These are phyloP conservation scores for Cyclanthera cordifolia DNA, from an alignment of 306 rosid species.

Conservation along the genomic window DNA sequence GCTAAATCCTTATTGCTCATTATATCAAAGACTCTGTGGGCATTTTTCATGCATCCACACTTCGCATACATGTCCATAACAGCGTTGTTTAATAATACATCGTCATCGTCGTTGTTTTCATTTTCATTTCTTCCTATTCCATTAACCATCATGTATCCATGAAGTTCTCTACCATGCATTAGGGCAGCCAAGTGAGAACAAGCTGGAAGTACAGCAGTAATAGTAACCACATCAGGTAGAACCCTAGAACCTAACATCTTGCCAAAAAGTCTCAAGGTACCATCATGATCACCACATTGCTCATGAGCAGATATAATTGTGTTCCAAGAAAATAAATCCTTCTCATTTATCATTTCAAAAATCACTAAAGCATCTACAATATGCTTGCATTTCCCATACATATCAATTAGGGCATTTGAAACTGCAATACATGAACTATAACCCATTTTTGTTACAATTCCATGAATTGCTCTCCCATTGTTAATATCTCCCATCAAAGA, in stretches of 20 bases:
- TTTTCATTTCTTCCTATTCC: constrained; percentile 31
- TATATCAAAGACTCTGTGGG: constrained; percentile 36
- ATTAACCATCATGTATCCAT: constrained; percentile 51
- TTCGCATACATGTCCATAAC: constrained; percentile 81
- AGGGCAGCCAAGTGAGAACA: constrained; percentile 68
- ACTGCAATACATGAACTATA: constrained; percentile 50
- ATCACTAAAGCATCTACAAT: constrained; percentile 36
- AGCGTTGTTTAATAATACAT: constrained; percentile 45
- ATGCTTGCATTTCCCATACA: constrained; percentile 81
- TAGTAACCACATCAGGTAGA: constrained; percentile 63
- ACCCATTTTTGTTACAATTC: constrained; percentile 46
- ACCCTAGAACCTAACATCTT: constrained; percentile 44
- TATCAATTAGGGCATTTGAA: constrained; percentile 60
- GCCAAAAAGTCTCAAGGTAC: constrained; percentile 45
- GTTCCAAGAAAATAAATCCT: constrained; percentile 82
- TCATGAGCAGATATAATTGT: constrained; percentile 56
- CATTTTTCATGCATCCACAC: constrained; percentile 76
- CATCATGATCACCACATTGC: constrained; percentile 41
- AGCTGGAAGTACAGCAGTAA: constrained; percentile 57
- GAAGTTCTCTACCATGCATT: constrained; percentile 67
- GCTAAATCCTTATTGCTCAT: constrained; percentile 57
- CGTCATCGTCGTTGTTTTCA: background rate
- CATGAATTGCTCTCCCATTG: constrained; percentile 59
- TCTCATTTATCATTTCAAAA: constrained; percentile 57
- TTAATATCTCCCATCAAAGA: constrained; percentile 36